Percentiles rank a stretch among this genome's conserved stretches.
Evolutionary conservation across 148 eudicot species (phyloP).

Genomic region (Heliosperma pusillum): DNA sequence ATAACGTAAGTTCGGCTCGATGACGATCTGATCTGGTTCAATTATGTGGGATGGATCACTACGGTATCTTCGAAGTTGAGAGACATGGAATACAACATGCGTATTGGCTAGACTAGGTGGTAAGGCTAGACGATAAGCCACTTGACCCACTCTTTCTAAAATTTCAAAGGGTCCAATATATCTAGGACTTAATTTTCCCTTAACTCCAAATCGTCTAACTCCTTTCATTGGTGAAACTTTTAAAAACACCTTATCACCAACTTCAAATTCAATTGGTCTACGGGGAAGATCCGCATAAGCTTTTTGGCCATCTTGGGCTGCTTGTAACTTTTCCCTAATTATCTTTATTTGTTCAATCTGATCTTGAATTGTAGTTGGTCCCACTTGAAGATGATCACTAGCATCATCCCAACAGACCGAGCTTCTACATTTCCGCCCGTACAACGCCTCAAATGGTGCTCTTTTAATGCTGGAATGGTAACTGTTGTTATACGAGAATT

Average conservation of each 20-base stretch:
- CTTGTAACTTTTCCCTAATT: background rate
- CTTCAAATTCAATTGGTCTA: background rate
- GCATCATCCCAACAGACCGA: background rate
- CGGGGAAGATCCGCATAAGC: background rate
- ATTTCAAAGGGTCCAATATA: background rate
- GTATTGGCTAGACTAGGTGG: background rate
- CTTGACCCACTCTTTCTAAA: background rate
- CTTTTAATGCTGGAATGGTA: background rate
- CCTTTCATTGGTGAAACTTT: background rate
- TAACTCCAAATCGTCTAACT: background rate
- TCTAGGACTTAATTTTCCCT: background rate
- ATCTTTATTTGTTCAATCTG: background rate
- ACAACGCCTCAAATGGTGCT: background rate
- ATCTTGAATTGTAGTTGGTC: background rate
- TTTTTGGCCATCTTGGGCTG: background rate
- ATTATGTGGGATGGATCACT: no score
- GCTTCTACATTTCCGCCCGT: background rate
- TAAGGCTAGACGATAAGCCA: background rate
- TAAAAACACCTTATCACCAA: background rate
- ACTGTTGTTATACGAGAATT: background rate
- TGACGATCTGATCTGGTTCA: no score
- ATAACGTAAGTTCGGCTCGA: no score
- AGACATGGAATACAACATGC: slow-evolving; percentile 1
- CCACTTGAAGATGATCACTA: background rate
- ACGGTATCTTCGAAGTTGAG: no score